These are phyloP conservation scores for Setaria viridis DNA, from an alignment of 202 grass and related monocot genomes.

Conservation along the genomic window DNA sequence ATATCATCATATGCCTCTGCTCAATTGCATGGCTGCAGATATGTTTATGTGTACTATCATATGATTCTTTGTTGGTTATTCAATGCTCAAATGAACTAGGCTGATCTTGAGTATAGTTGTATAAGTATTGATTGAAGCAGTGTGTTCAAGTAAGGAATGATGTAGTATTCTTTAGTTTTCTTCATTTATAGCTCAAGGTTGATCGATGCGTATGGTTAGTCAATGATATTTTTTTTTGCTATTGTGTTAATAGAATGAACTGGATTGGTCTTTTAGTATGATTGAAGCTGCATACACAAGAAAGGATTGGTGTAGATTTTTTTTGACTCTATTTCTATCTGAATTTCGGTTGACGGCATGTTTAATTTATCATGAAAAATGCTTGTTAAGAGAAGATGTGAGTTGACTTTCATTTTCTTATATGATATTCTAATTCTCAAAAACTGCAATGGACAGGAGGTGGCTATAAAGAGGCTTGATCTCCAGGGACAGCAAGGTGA, in stretches of 20 bases:
- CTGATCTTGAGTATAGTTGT: slow-evolving; percentile 5
- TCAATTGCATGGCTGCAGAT: slow-evolving; percentile 1
- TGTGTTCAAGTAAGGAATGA: not conserved
- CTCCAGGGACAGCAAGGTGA: slow-evolving; percentile 75
- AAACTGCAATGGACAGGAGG: slow-evolving; percentile 50
- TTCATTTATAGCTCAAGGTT: slow-evolving; percentile 3
- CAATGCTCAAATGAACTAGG: not conserved
- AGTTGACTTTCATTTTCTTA: slow-evolving; percentile 25
- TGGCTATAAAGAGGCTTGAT: slow-evolving; percentile 90
- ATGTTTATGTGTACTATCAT: slow-evolving; percentile 4
- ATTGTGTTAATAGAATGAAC: not conserved
- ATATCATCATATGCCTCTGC: slow-evolving; percentile 1
- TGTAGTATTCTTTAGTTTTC: not conserved
- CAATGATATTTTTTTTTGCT: not conserved
- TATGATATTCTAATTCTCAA: slow-evolving; percentile 42
- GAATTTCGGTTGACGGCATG: not conserved
- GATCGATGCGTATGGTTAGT: slow-evolving; percentile 1
- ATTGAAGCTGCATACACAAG: not conserved
- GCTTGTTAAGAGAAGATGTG: slow-evolving; percentile 18
- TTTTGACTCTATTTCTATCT: not conserved
- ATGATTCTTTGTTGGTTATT: slow-evolving; percentile 12
- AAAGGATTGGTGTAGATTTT: not conserved
- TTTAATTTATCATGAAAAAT: slow-evolving; percentile 26
- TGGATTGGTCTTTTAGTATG: slow-evolving; percentile 3
- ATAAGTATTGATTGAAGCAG: slow-evolving; percentile 1